phyloP scores from a whole-genome alignment of 345 rosid species.

The Erucastrum elatum region DNA sequence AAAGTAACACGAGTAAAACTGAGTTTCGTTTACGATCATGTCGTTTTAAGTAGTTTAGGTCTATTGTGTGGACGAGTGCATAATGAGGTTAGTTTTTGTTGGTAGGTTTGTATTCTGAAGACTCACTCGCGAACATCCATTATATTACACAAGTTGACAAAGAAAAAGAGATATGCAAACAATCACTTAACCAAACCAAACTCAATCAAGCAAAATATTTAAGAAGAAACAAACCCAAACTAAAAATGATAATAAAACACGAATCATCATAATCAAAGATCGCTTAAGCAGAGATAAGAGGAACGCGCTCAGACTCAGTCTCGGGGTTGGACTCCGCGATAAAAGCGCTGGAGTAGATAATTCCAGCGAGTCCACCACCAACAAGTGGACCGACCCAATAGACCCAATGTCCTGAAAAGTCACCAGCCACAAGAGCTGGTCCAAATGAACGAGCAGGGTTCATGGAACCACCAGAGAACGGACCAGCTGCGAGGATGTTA shows the following conservation, averaged over 20 bases:
- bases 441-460: constrained; percentile 94
- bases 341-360: constrained; percentile 64
- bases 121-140: not conserved
- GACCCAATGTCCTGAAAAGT: constrained; percentile 79
- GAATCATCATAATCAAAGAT: not conserved
- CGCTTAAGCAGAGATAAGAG: constrained; percentile 39
- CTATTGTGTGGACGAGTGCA: too few species aligned
- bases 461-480: constrained; percentile 93
- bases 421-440: constrained; percentile 72
- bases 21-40: too few species aligned
- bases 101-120: not conserved
- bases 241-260: not conserved
- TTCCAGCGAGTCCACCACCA: constrained; percentile 87
- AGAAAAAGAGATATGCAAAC: not conserved
- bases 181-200: constrained; percentile 10
- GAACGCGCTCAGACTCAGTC: constrained; percentile 42
- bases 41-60: not conserved
- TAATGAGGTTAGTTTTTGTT: not conserved
- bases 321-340: constrained; percentile 28
- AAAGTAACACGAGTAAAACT: too few species aligned
- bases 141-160: not conserved
- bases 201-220: not conserved
- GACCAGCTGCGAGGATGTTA: constrained; percentile 87
- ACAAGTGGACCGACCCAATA: constrained; percentile 89
- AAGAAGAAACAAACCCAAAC: not conserved